These are phyloP conservation scores for Paxillus involutus DNA, from an alignment of 768 basidiomycete genomes.

Conservation along the genomic window DNA sequence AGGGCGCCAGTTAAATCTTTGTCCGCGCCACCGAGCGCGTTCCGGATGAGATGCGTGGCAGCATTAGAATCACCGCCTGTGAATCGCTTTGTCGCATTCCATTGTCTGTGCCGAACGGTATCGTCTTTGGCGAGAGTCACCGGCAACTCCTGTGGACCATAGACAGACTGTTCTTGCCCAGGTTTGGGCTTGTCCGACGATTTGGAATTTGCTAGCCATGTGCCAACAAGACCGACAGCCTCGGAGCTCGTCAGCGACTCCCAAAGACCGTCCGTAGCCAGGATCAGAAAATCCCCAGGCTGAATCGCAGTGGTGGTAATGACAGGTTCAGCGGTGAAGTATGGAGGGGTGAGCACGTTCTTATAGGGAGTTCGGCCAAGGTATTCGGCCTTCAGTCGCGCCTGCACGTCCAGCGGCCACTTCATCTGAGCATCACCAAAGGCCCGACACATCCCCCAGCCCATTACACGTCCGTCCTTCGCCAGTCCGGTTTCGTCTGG, in stretches of 20 bases:
- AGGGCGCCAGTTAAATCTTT: conserved; percentile 40
- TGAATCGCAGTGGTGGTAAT: conserved; percentile 42
- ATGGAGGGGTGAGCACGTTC: conserved; percentile 45
- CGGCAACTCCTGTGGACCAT: conserved; percentile 28
- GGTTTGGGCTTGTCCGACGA: neutral
- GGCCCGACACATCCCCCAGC: conserved; percentile 39
- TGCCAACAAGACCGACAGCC: conserved; percentile 52
- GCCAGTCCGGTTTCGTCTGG: conserved; percentile 28
- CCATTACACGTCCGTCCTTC: conserved; percentile 37
- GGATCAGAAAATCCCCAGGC: conserved; percentile 52
- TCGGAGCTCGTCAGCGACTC: conserved; percentile 55
- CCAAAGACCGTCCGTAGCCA: conserved; percentile 55
- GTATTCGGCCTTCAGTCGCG: conserved; percentile 34
- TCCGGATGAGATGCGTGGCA: conserved; percentile 50
- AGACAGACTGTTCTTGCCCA: neutral
- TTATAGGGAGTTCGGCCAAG: conserved; percentile 32
- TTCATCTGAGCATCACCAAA: conserved; percentile 47
- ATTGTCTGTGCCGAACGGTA: conserved; percentile 37
- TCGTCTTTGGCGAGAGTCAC: conserved; percentile 28
- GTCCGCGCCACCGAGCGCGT: conserved; percentile 55
- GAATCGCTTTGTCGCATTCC: conserved; percentile 40
- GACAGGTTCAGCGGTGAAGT: conserved; percentile 52
- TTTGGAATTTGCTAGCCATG: conserved; percentile 37
- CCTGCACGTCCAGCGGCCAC: conserved; percentile 40
- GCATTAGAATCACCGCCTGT: conserved; percentile 43